Evolutionary conservation across 805 yeast species (phyloP).

Genomic region (Pichia scutulata): DNA sequence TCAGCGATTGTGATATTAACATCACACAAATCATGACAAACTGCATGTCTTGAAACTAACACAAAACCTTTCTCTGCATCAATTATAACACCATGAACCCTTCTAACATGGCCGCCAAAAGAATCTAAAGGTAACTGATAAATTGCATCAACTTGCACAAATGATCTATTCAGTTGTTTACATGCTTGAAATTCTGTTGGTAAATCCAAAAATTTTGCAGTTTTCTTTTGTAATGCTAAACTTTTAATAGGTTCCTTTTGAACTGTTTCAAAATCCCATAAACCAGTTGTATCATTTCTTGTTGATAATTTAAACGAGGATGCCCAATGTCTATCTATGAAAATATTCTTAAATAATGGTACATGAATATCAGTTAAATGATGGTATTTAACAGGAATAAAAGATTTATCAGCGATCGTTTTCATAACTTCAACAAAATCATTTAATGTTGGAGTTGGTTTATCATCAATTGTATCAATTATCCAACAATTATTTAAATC

Average conservation of each 20-base stretch:
- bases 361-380: slow-evolving; percentile 78
- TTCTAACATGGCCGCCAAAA: slow-evolving; percentile 50
- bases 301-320: slow-evolving; percentile 60
- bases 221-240: slow-evolving; percentile 41
- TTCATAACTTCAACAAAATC: slow-evolving; percentile 74
- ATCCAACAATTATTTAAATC: slow-evolving; percentile 72
- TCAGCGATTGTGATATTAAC: slow-evolving; percentile 77
- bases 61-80: slow-evolving; percentile 78
- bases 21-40: slow-evolving; percentile 80
- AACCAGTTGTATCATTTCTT: slow-evolving; percentile 48
- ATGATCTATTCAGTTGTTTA: slow-evolving; percentile 51
- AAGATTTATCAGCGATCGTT: slow-evolving; percentile 63
- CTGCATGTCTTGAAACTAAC: slow-evolving; percentile 65
- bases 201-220: slow-evolving; percentile 63
- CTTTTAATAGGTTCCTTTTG: slow-evolving; percentile 61
- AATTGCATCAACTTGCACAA: slow-evolving; percentile 61
- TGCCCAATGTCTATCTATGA: slow-evolving; percentile 82
- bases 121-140: slow-evolving; percentile 74
- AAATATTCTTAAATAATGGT: slow-evolving; percentile 55
- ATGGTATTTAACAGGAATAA: slow-evolving; percentile 63
- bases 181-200: slow-evolving; percentile 52
- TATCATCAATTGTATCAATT: slow-evolving; percentile 68
- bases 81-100: slow-evolving; percentile 70
- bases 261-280: slow-evolving; percentile 46
- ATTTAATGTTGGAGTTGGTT: slow-evolving; percentile 66